Conservation (phyloP, 2,329 filamentous ascomycete species). For the Talaromyces sp. region DNA sequence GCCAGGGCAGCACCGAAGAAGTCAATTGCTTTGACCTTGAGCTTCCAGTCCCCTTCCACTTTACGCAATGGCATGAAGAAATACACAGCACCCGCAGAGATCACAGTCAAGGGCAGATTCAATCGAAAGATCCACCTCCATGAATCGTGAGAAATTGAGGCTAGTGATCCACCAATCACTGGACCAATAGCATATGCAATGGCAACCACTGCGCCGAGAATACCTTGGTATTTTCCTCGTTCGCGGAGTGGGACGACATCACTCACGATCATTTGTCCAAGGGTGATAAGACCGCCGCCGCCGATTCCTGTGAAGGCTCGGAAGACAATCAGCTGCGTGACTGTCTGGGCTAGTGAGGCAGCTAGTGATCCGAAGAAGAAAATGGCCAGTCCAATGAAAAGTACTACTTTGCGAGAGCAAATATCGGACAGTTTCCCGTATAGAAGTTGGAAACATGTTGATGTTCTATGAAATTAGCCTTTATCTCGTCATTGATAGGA, state of each 20-base stretch:
- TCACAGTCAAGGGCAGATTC: slow-evolving; percentile 55
- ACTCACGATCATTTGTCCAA: slow-evolving; percentile 64
- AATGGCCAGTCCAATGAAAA: slow-evolving; percentile 56
- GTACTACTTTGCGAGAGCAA: slow-evolving; percentile 61
- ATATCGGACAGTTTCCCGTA: slow-evolving; percentile 66
- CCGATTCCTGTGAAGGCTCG: slow-evolving; percentile 63
- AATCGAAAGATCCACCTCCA: slow-evolving; percentile 60
- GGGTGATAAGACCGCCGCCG: slow-evolving; percentile 61
- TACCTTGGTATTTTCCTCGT: slow-evolving; percentile 64
- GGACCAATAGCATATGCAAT: slow-evolving; percentile 59
- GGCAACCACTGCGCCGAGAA: slow-evolving; percentile 54
- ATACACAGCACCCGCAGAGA: slow-evolving; percentile 52
- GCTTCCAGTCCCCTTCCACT: slow-evolving; percentile 55
- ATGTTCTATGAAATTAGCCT: slow-evolving; percentile 55
- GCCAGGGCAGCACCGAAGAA: slow-evolving; percentile 54
- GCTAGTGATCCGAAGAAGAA: slow-evolving; percentile 61
- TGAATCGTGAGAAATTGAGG: slow-evolving; percentile 49
- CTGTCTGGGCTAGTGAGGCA: slow-evolving; percentile 60
- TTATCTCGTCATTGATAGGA: not conserved
- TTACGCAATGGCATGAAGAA: slow-evolving; percentile 62
- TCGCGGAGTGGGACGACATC: slow-evolving; percentile 63
- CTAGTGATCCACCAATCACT: slow-evolving; percentile 56
- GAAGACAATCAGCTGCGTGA: slow-evolving; percentile 62
- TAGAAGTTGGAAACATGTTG: slow-evolving; percentile 66
- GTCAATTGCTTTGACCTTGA: slow-evolving; percentile 56